Evolutionary conservation across 2,329 filamentous ascomycete species (phyloP).

Genomic region (Beauveria varroae): DNA sequence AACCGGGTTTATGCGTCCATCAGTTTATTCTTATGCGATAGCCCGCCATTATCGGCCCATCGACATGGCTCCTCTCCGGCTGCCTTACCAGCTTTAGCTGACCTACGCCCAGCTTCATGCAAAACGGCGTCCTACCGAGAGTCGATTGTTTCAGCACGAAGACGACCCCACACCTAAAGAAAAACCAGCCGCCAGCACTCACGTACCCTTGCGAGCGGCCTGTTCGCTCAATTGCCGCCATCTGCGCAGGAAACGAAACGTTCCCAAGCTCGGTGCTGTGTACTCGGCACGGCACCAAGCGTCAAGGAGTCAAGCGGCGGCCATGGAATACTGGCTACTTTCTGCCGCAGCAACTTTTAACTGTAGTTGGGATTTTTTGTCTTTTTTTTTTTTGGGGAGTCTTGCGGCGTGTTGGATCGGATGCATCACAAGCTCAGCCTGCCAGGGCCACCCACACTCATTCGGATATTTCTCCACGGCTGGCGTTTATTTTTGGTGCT

Average conservation of each 20-base stretch:
- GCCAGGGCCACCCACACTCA: not conserved
- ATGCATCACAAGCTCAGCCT: not conserved
- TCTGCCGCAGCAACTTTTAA: too few species aligned
- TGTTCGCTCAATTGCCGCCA: not conserved
- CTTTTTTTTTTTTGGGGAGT: not conserved
- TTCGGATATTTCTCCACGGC: not conserved
- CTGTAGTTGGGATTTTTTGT: too few species aligned
- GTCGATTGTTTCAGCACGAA: not conserved
- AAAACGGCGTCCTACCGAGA: not conserved
- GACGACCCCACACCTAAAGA: not conserved
- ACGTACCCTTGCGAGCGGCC: not conserved
- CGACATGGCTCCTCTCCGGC: not conserved
- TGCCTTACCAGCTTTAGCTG: not conserved
- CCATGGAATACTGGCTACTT: too few species aligned
- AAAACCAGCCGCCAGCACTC: not conserved
- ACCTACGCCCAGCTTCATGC: not conserved
- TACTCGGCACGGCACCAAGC: not conserved
- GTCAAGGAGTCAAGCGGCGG: too few species aligned
- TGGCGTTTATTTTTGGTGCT: not conserved
- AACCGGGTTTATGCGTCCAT: not conserved
- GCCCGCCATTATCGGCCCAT: not conserved
- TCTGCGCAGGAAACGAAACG: not conserved
- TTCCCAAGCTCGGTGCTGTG: not conserved
- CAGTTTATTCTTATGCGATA: not conserved
- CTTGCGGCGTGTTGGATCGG: not conserved